Percentiles rank a stretch among this genome's conserved stretches.
Conservation (phyloP, 2,329 filamentous ascomycete genomes). For the Sporothrix mexicana region DNA sequence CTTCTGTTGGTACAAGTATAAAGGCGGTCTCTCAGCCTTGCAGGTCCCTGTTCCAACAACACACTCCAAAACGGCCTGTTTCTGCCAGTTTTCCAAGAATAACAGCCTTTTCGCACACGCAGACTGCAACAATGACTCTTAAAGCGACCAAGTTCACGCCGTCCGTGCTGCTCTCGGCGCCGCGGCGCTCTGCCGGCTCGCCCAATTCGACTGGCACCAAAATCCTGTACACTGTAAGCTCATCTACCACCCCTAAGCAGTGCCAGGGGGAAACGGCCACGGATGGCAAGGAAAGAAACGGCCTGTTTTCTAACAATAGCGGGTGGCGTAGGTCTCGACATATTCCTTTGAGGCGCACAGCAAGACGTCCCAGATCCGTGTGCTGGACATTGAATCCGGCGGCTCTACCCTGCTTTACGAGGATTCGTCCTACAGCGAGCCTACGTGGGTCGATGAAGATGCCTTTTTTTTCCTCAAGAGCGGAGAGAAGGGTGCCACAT, state of each 20-base stretch:
- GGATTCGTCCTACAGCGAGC: conserved; percentile 69
- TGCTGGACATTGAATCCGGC: conserved; percentile 72
- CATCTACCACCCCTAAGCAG: background rate
- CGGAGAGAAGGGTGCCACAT: conserved; percentile 55
- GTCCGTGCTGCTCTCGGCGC: conserved; percentile 76
- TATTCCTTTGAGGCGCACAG: conserved; percentile 81
- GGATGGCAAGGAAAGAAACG: too few relatives aligned
- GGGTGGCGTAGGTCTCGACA: conserved; percentile 60
- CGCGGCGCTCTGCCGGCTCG: conserved; percentile 70
- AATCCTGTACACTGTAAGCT: conserved; percentile 66
- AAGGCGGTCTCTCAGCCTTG: background rate
- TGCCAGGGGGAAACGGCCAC: too few relatives aligned
- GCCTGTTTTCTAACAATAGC: background rate
- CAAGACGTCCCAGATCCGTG: conserved; percentile 68
- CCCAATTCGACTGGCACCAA: conserved; percentile 72
- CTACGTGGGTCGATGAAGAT: conserved; percentile 75
- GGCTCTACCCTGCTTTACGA: conserved; percentile 70
- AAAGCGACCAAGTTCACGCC: conserved; percentile 74
- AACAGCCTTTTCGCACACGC: background rate
- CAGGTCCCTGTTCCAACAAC: background rate
- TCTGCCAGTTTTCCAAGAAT: background rate
- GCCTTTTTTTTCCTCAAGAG: conserved; percentile 61
- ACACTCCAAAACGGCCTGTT: background rate
- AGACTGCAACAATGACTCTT: conserved; percentile 67
- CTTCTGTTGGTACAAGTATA: background rate